Percentiles rank a stretch among this genome's conserved stretches.
Evolutionary conservation across 169 alveolate genomes (phyloP).

Genomic region (Cryptosporidium viatorum): DNA sequence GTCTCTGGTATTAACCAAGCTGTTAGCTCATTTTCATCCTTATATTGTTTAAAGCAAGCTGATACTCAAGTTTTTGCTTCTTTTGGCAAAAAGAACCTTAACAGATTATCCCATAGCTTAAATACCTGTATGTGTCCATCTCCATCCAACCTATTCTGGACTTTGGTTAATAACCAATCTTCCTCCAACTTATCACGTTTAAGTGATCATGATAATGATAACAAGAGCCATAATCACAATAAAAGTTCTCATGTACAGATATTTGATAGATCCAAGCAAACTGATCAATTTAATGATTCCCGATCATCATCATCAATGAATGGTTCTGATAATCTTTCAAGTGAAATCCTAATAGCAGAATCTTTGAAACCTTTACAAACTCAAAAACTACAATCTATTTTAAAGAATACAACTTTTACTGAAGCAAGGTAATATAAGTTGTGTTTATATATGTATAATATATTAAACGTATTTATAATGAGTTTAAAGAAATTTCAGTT

Average conservation of each 20-base stretch:
- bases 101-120: constrained; percentile 2
- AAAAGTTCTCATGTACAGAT: neutral
- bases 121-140: constrained; percentile 72
- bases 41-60: constrained; percentile 8
- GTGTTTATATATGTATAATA: neutral
- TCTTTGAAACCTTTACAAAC: constrained; percentile 56
- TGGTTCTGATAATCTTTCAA: neutral
- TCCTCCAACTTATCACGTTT: neutral
- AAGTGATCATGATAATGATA: neutral
- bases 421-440: neutral
- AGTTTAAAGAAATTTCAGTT: neutral
- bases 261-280: neutral
- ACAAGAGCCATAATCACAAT: neutral
- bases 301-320: neutral
- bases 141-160: constrained; percentile 24
- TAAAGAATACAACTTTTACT: neutral
- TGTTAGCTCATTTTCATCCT: constrained; percentile 21
- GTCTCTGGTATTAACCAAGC: neutral
- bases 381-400: constrained; percentile 54
- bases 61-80: neutral
- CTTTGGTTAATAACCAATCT: neutral
- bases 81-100: neutral
- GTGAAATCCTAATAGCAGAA: neutral
- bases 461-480: neutral
- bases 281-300: neutral